Evolutionary conservation across 768 basidiomycete species (phyloP).

Genomic region (Mycena vitilis): DNA sequence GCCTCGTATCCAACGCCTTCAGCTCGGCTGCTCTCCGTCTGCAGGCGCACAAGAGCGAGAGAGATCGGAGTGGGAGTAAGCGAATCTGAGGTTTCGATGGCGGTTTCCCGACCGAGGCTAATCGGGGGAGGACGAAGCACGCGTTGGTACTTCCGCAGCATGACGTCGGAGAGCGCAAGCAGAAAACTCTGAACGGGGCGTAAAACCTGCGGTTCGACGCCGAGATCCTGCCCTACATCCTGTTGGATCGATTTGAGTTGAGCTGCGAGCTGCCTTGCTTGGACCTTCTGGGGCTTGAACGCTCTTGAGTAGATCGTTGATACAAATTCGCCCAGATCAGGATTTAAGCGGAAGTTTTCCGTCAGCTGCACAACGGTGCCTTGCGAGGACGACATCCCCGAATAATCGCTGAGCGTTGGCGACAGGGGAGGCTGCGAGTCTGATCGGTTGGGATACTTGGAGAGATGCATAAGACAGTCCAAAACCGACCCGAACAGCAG

Average conservation of each 20-base stretch:
- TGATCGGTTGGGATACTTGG: conserved; percentile 29
- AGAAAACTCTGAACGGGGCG: conserved; percentile 51
- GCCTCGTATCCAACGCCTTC: conserved; percentile 57
- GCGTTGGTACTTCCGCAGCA: conserved; percentile 54
- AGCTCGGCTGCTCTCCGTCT: conserved; percentile 45
- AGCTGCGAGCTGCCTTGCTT: conserved; percentile 52
- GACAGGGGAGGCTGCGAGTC: conserved; percentile 26
- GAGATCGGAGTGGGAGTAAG: conserved; percentile 52
- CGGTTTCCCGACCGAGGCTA: conserved; percentile 25
- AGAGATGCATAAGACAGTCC: conserved; percentile 55
- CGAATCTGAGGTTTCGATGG: conserved; percentile 34
- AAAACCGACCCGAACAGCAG: conserved; percentile 61
- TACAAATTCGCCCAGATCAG: conserved; percentile 65
- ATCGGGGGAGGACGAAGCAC: conserved; percentile 45
- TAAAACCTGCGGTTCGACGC: conserved; percentile 40
- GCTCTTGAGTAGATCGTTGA: conserved; percentile 62
- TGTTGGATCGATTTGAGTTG: conserved; percentile 46
- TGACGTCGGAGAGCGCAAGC: conserved; percentile 55
- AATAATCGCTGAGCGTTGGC: conserved; percentile 36
- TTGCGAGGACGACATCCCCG: conserved; percentile 42
- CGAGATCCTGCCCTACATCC: conserved; percentile 36
- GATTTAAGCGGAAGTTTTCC: conserved; percentile 65
- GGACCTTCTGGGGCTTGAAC: conserved; percentile 61
- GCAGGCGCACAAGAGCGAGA: conserved; percentile 55
- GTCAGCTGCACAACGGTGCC: conserved; percentile 60